Evolutionary conservation across 768 basidiomycete genomes (phyloP).

Genomic region (Filobasidium wieringae): DNA sequence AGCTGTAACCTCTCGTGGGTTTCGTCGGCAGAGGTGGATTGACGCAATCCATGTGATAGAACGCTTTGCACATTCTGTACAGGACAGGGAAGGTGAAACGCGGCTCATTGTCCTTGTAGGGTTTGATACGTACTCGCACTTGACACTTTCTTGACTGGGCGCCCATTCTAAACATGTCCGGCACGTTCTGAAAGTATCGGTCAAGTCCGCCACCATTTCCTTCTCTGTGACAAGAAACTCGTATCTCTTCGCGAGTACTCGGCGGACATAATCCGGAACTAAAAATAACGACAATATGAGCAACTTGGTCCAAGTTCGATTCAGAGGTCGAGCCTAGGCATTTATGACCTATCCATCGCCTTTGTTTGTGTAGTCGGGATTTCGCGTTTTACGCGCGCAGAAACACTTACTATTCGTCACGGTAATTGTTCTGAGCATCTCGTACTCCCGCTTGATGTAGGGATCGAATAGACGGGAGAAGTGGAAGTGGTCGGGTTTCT

Average conservation of each 20-base stretch:
- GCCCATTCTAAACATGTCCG: conserved; percentile 80
- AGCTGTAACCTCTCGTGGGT: conserved; percentile 89
- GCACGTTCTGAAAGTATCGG: conserved; percentile 72
- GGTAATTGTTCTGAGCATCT: conserved; percentile 74
- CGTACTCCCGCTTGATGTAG: conserved; percentile 96
- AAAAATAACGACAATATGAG: background rate
- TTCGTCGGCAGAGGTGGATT: conserved; percentile 81
- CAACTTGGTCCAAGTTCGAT: background rate
- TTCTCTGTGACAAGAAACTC: conserved; percentile 94
- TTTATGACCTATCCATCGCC: background rate
- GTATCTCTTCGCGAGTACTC: conserved; percentile 65
- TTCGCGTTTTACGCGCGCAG: background rate
- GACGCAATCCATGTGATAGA: conserved; percentile 90
- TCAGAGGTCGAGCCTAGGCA: background rate
- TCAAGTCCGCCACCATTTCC: conserved; percentile 79
- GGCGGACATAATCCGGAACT: conserved; percentile 74
- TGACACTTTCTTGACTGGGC: conserved; percentile 53
- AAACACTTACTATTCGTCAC: conserved; percentile 70
- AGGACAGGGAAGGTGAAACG: background rate
- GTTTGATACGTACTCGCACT: conserved; percentile 34
- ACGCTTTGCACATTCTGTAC: conserved; percentile 58
- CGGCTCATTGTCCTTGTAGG: background rate
- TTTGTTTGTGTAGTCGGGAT: too few species aligned
- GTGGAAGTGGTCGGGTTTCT: conserved; percentile 87
- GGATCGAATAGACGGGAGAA: conserved; percentile 92